Percentiles rank a stretch among this genome's conserved stretches.
Conservation (phyloP, 257 asterid genomes). For the Anisodus tanguticus region DNA sequence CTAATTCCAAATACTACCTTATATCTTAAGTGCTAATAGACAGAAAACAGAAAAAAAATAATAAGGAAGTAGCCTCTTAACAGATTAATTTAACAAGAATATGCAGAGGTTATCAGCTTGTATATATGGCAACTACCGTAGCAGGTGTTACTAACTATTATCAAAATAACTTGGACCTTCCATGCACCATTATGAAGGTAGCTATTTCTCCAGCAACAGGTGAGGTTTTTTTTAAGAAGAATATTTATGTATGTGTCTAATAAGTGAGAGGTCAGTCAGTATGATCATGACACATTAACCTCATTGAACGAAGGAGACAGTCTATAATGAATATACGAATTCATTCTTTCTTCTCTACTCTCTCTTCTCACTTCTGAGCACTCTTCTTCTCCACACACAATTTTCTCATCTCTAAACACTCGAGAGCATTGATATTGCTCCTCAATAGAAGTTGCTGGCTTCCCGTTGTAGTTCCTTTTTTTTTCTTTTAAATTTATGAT, state of each 20-base stretch:
- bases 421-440: too few relatives aligned
- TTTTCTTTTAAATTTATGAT: too few relatives aligned
- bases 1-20: neutral
- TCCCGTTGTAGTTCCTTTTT: too few relatives aligned
- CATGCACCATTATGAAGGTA: neutral
- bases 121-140: neutral
- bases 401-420: too few relatives aligned
- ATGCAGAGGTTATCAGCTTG: neutral
- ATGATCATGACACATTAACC: slow-evolving; percentile 8
- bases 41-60: too few relatives aligned
- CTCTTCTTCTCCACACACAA: too few relatives aligned
- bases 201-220: neutral
- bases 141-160: neutral
- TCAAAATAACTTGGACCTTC: neutral
- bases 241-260: neutral
- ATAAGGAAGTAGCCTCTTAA: neutral
- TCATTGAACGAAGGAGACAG: neutral
- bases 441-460: too few relatives aligned
- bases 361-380: too few relatives aligned
- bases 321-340: too few relatives aligned
- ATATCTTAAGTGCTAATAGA: neutral
- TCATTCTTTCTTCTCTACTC: too few relatives aligned
- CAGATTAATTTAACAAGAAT: neutral
- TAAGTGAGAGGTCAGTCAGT: neutral
- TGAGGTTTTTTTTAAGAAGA: neutral